These are phyloP conservation scores for Myxozyma monticola DNA, from an alignment of 805 yeast genomes.

Conservation along the genomic window DNA sequence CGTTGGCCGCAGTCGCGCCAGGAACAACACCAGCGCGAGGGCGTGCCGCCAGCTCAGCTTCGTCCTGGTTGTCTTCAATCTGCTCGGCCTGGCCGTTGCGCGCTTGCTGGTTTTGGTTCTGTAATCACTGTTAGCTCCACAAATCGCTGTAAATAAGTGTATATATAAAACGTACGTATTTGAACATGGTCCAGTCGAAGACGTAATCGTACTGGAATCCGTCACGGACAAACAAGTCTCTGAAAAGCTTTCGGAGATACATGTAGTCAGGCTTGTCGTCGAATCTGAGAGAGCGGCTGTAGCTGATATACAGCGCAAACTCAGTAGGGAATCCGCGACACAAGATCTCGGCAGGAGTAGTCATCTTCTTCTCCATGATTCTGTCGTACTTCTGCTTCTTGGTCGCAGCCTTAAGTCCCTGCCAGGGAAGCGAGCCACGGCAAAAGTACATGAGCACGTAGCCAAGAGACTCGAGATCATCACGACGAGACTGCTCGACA, in stretches of 20 bases:
- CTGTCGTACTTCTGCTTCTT: conserved; percentile 96
- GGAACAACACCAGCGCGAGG: conserved; percentile 4
- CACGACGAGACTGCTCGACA: conserved; percentile 94
- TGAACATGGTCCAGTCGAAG: conserved; percentile 91
- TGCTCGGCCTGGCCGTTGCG: too few relatives aligned
- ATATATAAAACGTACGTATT: neutral
- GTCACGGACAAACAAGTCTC: conserved; percentile 85
- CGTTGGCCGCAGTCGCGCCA: too few relatives aligned
- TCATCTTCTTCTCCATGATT: conserved; percentile 91
- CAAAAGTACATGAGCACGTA: conserved; percentile 92
- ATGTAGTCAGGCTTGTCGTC: conserved; percentile 96
- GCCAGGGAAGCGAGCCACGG: conserved; percentile 98
- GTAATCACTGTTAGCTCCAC: neutral
- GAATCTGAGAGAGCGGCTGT: conserved; percentile 85
- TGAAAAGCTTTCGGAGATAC: conserved; percentile 80
- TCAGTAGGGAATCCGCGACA: conserved; percentile 92
- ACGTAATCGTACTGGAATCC: conserved; percentile 90
- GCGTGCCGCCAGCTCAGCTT: conserved; percentile 10
- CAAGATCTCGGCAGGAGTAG: conserved; percentile 79
- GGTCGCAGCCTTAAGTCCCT: conserved; percentile 94
- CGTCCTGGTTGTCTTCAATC: neutral
- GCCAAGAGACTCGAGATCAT: conserved; percentile 92
- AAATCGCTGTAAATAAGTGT: too few relatives aligned
- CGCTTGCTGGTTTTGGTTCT: neutral
- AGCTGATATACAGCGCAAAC: conserved; percentile 82